phyloP scores from a whole-genome alignment of 805 yeast genomes.

The Vanderwaltozyma tropicalis region DNA sequence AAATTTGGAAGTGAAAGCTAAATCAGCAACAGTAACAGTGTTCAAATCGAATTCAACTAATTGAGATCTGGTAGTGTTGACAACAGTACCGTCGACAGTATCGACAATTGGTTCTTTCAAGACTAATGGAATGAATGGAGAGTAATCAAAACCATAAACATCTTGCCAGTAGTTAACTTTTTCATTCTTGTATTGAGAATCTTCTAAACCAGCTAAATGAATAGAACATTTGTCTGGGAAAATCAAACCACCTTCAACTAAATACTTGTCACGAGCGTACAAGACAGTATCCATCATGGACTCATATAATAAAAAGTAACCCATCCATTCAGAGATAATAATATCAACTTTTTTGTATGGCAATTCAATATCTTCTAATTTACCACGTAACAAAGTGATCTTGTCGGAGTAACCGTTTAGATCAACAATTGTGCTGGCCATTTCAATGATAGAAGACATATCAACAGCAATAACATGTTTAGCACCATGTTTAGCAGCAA shows the following conservation, averaged over 20 bases:
- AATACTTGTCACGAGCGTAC: constrained; percentile 84
- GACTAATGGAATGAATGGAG: constrained; percentile 79
- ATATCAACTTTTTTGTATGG: constrained; percentile 89
- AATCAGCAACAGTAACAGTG: constrained; percentile 73
- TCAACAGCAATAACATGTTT: constrained; percentile 96
- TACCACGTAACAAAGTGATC: constrained; percentile 83
- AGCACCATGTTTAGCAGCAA: constrained; percentile 98
- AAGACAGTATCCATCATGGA: constrained; percentile 96
- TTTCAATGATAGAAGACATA: constrained; percentile 90
- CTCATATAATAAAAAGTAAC: constrained; percentile 89
- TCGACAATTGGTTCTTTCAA: constrained; percentile 94
- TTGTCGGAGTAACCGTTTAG: constrained; percentile 78
- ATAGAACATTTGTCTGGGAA: constrained; percentile 91
- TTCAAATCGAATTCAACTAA: constrained; percentile 80
- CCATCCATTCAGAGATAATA: constrained; percentile 98
- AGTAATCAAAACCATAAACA: constrained; percentile 92
- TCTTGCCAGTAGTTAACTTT: constrained; percentile 92
- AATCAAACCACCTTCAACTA: constrained; percentile 70
- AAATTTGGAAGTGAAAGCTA: constrained; percentile 67
- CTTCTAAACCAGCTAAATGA: constrained; percentile 87
- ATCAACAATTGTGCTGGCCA: constrained; percentile 84
- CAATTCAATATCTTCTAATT: constrained; percentile 80
- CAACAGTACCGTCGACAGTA: constrained; percentile 70
- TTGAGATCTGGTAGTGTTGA: constrained; percentile 62
- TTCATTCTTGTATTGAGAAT: constrained; percentile 82